These are phyloP conservation scores for Ustilago curta DNA, from an alignment of 1,284 basidiomycete species.

Conservation along the genomic window DNA sequence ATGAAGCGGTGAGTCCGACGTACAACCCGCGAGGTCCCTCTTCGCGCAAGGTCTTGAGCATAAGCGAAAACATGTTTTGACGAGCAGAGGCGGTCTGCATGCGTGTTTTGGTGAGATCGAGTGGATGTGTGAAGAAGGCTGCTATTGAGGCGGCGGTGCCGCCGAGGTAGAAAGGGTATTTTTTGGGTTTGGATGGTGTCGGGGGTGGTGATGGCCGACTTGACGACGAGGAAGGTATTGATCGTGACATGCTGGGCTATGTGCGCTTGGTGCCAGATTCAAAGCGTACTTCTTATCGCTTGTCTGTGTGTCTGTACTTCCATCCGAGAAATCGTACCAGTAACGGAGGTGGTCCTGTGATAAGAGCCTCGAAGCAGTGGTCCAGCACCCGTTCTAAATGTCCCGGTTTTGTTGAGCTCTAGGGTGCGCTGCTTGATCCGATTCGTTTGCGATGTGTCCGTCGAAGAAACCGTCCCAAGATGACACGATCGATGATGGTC, in stretches of 20 bases:
- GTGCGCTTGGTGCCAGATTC: not conserved
- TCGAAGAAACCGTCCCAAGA: not conserved
- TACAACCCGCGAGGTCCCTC: constrained; percentile 63
- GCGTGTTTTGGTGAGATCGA: constrained; percentile 69
- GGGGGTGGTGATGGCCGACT: not conserved
- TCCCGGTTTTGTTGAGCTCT: not conserved
- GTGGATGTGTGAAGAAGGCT: constrained; percentile 68
- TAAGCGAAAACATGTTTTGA: constrained; percentile 49
- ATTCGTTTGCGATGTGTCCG: too few relatives aligned
- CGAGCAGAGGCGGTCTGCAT: constrained; percentile 68
- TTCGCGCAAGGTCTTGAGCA: constrained; percentile 49
- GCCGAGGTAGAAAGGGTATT: constrained; percentile 67
- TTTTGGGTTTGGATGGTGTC: constrained; percentile 15
- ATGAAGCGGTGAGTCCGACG: constrained; percentile 62
- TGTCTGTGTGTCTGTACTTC: not conserved
- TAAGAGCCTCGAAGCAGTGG: not conserved
- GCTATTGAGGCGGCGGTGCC: constrained; percentile 65
- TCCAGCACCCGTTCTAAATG: not conserved
- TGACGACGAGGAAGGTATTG: constrained; percentile 16
- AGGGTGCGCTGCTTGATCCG: not conserved
- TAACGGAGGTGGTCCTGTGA: not conserved
- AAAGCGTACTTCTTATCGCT: not conserved
- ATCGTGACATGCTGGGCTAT: constrained; percentile 15
- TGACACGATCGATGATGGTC: not conserved
- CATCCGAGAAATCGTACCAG: not conserved